Percentiles rank a stretch among this genome's conserved stretches.
Evolutionary conservation across 257 asterid species (phyloP).

Genomic region (Petunia axillaris): DNA sequence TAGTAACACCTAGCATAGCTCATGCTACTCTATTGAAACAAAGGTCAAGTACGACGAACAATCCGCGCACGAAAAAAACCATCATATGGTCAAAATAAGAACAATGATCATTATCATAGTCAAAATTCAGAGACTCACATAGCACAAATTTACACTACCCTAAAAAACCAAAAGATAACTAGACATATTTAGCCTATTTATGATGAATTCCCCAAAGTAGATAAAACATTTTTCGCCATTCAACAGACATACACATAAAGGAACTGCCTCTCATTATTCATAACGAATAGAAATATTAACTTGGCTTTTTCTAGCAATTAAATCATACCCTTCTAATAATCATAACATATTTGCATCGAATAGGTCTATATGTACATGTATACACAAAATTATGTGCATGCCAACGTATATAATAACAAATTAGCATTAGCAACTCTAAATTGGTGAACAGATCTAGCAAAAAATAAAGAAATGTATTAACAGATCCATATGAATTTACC

Average conservation of each 20-base stretch:
- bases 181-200: background rate
- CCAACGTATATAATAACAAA: background rate
- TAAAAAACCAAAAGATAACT: background rate
- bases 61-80: background rate
- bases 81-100: background rate
- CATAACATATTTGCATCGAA: no score
- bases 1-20: background rate
- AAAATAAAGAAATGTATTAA: background rate
- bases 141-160: background rate
- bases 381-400: background rate
- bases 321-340: no score
- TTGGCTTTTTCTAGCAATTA: background rate
- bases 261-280: background rate
- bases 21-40: background rate
- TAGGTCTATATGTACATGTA: background rate
- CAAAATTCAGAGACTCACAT: background rate
- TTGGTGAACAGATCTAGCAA: background rate
- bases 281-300: background rate
- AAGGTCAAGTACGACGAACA: background rate
- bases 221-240: background rate
- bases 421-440: background rate
- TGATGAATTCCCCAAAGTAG: background rate
- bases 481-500: slow-evolving; percentile 12
- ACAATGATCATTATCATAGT: background rate
- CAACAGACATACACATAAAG: background rate